Conservation (phyloP, 495 filamentous ascomycete genomes). For the Penicillium subrubescens region DNA sequence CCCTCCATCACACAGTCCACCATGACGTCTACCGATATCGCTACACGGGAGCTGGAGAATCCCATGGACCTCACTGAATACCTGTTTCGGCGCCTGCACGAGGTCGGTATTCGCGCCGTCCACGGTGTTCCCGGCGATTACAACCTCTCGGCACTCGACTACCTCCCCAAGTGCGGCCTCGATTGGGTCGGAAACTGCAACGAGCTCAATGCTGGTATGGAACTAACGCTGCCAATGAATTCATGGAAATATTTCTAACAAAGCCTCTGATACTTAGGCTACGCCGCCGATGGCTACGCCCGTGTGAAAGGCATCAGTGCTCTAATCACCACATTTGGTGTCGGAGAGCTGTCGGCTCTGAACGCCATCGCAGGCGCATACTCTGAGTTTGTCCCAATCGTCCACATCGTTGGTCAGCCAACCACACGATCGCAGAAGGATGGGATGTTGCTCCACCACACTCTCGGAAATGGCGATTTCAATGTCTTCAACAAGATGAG, state of each 20-base stretch:
- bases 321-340: conserved; percentile 69
- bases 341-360: conserved; percentile 68
- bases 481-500: conserved; percentile 84
- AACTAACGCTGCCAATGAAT: background rate
- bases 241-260: background rate
- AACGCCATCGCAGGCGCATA: conserved; percentile 70
- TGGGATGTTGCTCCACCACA: conserved; percentile 82
- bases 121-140: conserved; percentile 68
- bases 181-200: conserved; percentile 74
- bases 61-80: conserved; percentile 63
- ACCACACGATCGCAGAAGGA: conserved; percentile 50
- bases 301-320: conserved; percentile 67
- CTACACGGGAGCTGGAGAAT: conserved; percentile 53
- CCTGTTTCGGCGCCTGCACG: conserved; percentile 62
- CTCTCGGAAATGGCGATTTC: conserved; percentile 88
- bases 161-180: conserved; percentile 58
- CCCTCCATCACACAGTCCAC: conserved; percentile 4
- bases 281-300: conserved; percentile 74
- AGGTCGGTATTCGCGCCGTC: conserved; percentile 61
- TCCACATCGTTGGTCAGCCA: conserved; percentile 68
- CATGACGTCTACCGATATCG: conserved; percentile 55
- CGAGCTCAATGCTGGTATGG: conserved; percentile 67
- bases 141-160: conserved; percentile 61
- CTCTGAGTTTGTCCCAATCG: conserved; percentile 61
- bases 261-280: conserved; percentile 45